Base-by-base conservation (phyloP, 805 yeast species). In the Monosporozyma aerobia region DNA sequence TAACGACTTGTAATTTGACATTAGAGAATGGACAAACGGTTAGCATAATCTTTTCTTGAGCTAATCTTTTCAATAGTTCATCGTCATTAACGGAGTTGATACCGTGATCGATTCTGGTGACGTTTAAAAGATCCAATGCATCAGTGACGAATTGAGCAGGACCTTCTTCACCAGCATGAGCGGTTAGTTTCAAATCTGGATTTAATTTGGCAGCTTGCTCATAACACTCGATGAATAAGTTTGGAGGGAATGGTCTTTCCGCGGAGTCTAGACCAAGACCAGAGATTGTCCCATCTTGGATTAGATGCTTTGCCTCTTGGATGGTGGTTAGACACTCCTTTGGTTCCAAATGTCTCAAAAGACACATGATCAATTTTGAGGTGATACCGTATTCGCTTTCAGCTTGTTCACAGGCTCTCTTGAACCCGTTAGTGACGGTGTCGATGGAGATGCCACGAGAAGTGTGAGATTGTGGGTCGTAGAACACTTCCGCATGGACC, bases 121-220 rank as follows among this genome's bases (percentile, higher is more conserved):
- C 87, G 1, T 79, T 74, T 53, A 85, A 74, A 47, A 73, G 53
- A 59, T 84, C 83, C 55, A 87, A 69, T 1, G 94, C 71, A 51
- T 74, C 75, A 9, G 70, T 54, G 29, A 87, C 86, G 58, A 73
- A 85, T n/a, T 79, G 76, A 44, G 88, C 81, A 57, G 84, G 87
- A 51, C 92, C 95, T 72, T 87, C 95, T 69, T 87, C 95, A 61
- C 95, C 95, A 2, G 94, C 95, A 63, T 87, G 95, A 2, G 95
- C 92, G 39, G 95, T 87, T 51, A 85, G 73, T 41, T 80, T 77
- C 52, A 83, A 76, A 25, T 77, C 69, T 25, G 83, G 80, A 61
- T 73, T 78, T 44, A 72, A 63, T 25, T 72, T 69, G 51, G 72
- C 73, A 7, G 85, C 76, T 22, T 65, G 61, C 9, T 68, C 59